Conservation (phyloP, 2,329 filamentous ascomycete genomes). For the Ophiocordyceps camponoti-floridani region DNA sequence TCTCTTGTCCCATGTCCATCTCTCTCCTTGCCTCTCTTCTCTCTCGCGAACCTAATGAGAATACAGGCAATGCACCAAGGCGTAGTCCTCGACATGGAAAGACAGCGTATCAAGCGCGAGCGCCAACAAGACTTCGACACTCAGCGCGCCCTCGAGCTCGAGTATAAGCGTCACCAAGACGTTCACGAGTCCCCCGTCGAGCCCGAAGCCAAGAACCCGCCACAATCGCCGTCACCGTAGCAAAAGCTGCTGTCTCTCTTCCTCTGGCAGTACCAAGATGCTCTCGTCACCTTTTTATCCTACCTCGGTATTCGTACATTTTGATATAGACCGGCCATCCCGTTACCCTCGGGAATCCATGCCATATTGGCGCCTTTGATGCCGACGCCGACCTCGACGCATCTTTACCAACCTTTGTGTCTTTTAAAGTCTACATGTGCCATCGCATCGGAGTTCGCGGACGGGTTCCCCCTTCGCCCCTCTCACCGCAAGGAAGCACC, state of each 20-base stretch:
- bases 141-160: conserved; percentile 67
- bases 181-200: conserved; percentile 30
- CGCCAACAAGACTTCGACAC: conserved; percentile 89
- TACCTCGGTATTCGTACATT: conserved; percentile 1
- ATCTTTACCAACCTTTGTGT: neutral
- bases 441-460: neutral
- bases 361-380: neutral
- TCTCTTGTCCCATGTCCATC: neutral
- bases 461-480: neutral
- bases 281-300: neutral
- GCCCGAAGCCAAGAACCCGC: conserved; percentile 5
- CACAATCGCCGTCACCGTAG: neutral
- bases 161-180: conserved; percentile 78
- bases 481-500: conserved; percentile 51
- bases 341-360: neutral
- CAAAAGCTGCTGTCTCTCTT: neutral
- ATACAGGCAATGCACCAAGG: conserved; percentile 82
- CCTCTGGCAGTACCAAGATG: neutral
- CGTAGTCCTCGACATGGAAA: conserved; percentile 86
- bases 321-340: neutral
- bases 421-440: neutral
- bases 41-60: neutral
- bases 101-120: conserved; percentile 77
- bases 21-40: neutral
- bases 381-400: neutral